Evolutionary conservation across 805 yeast species (phyloP).

Genomic region (Cyberlindnera misumaiensis): DNA sequence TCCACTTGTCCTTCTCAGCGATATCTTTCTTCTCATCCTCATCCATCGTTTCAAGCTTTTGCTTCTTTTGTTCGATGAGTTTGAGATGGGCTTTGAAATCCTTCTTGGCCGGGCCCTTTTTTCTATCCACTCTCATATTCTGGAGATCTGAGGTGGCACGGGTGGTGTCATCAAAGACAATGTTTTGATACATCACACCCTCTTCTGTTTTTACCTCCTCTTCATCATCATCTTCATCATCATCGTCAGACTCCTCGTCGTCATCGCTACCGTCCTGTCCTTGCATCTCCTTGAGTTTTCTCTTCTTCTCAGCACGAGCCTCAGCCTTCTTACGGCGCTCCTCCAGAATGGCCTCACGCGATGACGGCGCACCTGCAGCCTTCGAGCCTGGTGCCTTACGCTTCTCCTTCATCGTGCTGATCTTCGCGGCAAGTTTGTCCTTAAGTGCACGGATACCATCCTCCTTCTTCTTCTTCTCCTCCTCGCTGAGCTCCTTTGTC

Average conservation of each 20-base stretch:
- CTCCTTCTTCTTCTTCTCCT: slow-evolving; percentile 42
- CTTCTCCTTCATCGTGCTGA: slow-evolving; percentile 60
- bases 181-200: slow-evolving; percentile 68
- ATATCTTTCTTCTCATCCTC: slow-evolving; percentile 51
- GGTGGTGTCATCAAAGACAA: slow-evolving; percentile 77
- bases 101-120: slow-evolving; percentile 79
- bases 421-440: slow-evolving; percentile 72
- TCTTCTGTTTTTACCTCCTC: slow-evolving; percentile 27
- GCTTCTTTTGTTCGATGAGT: slow-evolving; percentile 67
- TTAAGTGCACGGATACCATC: slow-evolving; percentile 62
- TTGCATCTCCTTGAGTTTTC: slow-evolving; percentile 33
- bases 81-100: slow-evolving; percentile 80
- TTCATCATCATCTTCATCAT: slow-evolving; percentile 28
- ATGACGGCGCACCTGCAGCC: slow-evolving; percentile 72
- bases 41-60: slow-evolving; percentile 51
- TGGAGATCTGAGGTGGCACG: slow-evolving; percentile 67
- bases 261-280: slow-evolving; percentile 34
- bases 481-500: slow-evolving; percentile 31
- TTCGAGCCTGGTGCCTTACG: slow-evolving; percentile 91
- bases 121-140: slow-evolving; percentile 49
- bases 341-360: slow-evolving; percentile 72
- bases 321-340: slow-evolving; percentile 47
- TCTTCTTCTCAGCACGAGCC: slow-evolving; percentile 29
- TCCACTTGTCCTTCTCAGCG: slow-evolving; percentile 79
- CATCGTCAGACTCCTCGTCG: slow-evolving; percentile 35